Base-by-base conservation (phyloP, 225 moss, liverwort and hornwort species). In the Physcomitrium patens region DNA sequence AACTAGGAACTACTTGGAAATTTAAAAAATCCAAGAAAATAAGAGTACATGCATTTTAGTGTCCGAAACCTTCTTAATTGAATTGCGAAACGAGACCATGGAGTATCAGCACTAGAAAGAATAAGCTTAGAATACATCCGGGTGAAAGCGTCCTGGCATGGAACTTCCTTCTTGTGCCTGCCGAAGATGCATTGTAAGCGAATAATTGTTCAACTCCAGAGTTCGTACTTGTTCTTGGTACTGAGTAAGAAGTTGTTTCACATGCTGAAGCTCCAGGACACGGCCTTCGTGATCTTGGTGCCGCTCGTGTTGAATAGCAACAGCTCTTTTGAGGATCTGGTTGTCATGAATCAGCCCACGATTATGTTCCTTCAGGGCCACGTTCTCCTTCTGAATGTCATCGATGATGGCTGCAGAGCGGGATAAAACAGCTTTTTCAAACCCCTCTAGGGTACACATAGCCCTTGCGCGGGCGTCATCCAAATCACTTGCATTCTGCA, bases 121-220 rank as follows among this genome's bases (percentile, higher is more conserved):
- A 43, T 50, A 19, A 70, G 27, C 19, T 71, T 89, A 94, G 41
- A 89, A 90, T 43, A 92, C 86, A 74, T 94, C 92, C 5, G 90
- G 94, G 82, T 92, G 94, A 78, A 91, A 91, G 20, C 86, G 87
- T 63, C 90, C 89, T 11, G 94, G 92, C 66, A 92, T 91, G 24
- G 92, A 86, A 70, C 87, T 91, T 19, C 94, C 91, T 81, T 94
- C 92, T 77, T 92, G 90, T 9, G 94, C 89, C 83, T 92, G 90
- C 49, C 89, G 90, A 58, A 94, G 86, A 77, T 94, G 94, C 26
- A 89, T 31, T 64, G 90, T 87, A 12, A 94, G 86, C n/a, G 92
- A 83, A 50, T 86, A 88, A 63, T 88, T 88, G 71, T 76, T 84
- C 73, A 86, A 59, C 69, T 95, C 92, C 18, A 95, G 60, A 2